Base-by-base conservation (phyloP, 208 protist species). In the Porcisia deanei region DNA sequence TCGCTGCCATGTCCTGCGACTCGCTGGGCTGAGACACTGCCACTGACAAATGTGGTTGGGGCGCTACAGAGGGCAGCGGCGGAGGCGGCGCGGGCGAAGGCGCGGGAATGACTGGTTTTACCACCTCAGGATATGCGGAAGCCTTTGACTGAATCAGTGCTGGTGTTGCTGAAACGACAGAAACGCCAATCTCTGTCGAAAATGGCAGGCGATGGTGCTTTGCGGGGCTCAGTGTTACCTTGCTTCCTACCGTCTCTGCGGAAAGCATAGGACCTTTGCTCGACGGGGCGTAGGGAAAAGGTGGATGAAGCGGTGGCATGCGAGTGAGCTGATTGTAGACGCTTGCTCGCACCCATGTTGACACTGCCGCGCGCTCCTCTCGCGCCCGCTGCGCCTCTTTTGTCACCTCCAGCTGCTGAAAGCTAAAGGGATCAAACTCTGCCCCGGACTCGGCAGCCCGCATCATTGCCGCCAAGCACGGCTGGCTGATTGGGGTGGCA, bases 261-360 rank as follows among this genome's bases (percentile, higher is more conserved):
- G 74, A 80, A 43, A 84, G 80, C 58, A 77, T 45, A 22, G 73
- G 80, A 0, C 75, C 75, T 65, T 79, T 77, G 66, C 66, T 78
- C 37, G 71, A 37, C n/a, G 76, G 25, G 45, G 67, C 57, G 41
- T 57, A 59, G 12, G 77, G 63, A 55, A 81, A 82, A 25, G 77
- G 77, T 55, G 78, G 73, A 41, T 76, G 80, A 43, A 88, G 72
- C 16, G 85, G 85, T 20, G 85, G 85, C 58, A 85, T 81, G 16
- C 54, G 54, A 18, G 73, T 60, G 1, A 72, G 81, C 39, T 85
- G 70, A 71, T 86, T 88, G 69, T 88, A 88, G 67, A 82, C 85
- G 43, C 71, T 79, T 9, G 77, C 81, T 1, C 78, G 75, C 47
- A 83, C 81, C 85, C 85, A 88, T 65, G 63, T 69, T 61, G 66